Base-by-base conservation (phyloP, 2,329 filamentous ascomycete genomes). In the Trichoderma citrinoviride region DNA sequence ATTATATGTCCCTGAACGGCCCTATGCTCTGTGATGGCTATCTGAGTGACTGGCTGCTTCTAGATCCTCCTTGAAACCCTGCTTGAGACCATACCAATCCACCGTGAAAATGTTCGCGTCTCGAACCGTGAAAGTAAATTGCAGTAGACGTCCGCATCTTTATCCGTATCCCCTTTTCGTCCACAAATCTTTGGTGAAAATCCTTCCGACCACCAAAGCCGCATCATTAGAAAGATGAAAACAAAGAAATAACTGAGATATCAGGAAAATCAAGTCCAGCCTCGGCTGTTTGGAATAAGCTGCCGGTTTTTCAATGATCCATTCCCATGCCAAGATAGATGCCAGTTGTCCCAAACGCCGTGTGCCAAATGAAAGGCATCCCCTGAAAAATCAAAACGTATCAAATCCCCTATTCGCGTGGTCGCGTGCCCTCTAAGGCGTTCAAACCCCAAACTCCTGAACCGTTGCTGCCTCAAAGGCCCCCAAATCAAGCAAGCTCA, bases 401-500 rank as follows among this genome's bases (percentile, higher is more conserved):
- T 46, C 29, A 21, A 37, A 57, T 29, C n/a, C 15, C 10, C n/a
- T n/a, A n/a, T n/a, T n/a, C n/a, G n/a, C n/a, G n/a, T 29, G 17
- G 5, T 19, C n/a, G 41, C 41, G 15, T 21, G n/a, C 21, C 23
- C 7, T 17, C 14, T 25, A 4, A 3, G n/a, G 15, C 52, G 21
- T 43, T n/a, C 5, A 25, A 55, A 27, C 53, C n/a, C 14, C 25
- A 47, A 49, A 61, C 17, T 27, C 57, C 46, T 5, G 7, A 21
- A n/a, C 12, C 2, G 6, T 41, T 61, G 19, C 2, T 14, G 10
- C 1, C 54, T 37, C 10, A 14, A n/a, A 15, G 14, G 0, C 2
- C 12, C 47, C 33, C 7, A n/a, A 41, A 43, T 56, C 12, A 65
- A 63, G 65, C 65, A 41, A 67, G 62, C 21, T 67, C 65, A 50